A percentile compares a stretch with the other conserved stretches of the same genome.
Conservation (phyloP, 352 stramenopile genomes). For the Aphanomyces euteiches region DNA sequence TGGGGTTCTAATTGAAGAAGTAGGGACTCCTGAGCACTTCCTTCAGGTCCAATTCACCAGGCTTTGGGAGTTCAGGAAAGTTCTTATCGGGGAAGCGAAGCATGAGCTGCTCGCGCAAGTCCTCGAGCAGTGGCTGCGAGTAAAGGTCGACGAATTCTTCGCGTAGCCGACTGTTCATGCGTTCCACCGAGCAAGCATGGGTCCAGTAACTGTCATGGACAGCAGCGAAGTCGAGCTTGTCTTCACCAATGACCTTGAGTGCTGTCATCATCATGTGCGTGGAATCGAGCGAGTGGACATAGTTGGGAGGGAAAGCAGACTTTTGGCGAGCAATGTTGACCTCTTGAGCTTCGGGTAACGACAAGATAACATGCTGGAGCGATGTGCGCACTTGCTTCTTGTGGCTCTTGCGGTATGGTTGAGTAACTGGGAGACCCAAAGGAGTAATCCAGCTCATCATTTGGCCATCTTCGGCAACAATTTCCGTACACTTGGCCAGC, state of each 20-base stretch:
- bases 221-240: conserved; percentile 93
- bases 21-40: conserved; percentile 95
- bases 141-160: conserved; percentile 98
- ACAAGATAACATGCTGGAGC: conserved; percentile 87
- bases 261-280: conserved; percentile 99
- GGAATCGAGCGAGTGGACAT: conserved; percentile 98
- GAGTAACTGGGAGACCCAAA: conserved; percentile 96
- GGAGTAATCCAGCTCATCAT: conserved; percentile 98
- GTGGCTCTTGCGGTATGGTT: conserved; percentile 93
- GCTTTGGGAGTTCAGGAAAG: conserved; percentile 92
- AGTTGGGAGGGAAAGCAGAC: conserved; percentile 98
- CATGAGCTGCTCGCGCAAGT: conserved; percentile 90
- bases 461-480: conserved; percentile 80
- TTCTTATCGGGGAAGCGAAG: conserved; percentile 93
- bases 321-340: conserved; percentile 87
- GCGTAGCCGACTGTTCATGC: conserved; percentile 92
- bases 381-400: conserved; percentile 77
- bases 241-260: conserved; percentile 87
- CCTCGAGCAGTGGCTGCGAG: conserved; percentile 93
- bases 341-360: conserved; percentile 53
- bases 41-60: conserved; percentile 92
- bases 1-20: conserved; percentile 96
- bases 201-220: conserved; percentile 99
- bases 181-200: conserved; percentile 92
- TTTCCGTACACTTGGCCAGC: conserved; percentile 65